Conservation (phyloP, 148 eudicot genomes). For the Oxyria digyna region DNA sequence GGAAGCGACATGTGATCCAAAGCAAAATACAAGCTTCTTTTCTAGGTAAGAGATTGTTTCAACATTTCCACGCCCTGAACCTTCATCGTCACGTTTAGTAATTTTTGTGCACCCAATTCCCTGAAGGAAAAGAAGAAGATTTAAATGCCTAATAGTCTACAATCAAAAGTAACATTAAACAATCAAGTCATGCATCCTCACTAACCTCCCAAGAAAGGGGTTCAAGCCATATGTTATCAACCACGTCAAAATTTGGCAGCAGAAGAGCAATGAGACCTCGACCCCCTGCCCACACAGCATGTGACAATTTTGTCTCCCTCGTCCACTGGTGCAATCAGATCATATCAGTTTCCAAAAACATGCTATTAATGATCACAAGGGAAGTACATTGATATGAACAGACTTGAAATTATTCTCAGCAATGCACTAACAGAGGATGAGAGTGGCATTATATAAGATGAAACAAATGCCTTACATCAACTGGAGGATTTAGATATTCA, state of each 20-base stretch:
- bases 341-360: constrained; percentile 1
- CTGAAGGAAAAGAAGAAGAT: constrained; percentile 19
- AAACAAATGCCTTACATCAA: constrained; percentile 47
- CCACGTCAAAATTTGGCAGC: constrained; percentile 81
- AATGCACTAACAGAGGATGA: not conserved
- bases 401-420: not conserved
- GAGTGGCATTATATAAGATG: not conserved
- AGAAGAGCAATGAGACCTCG: constrained; percentile 79
- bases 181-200: not conserved
- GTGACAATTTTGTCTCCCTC: constrained; percentile 70
- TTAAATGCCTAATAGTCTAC: not conserved
- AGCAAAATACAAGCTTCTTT: constrained; percentile 85
- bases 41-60: constrained; percentile 83
- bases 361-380: not conserved
- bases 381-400: too few species aligned
- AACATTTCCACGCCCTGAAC: constrained; percentile 55
- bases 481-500: constrained; percentile 63
- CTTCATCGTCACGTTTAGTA: constrained; percentile 55
- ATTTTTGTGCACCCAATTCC: constrained; percentile 90
- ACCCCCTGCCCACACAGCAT: constrained; percentile 99
- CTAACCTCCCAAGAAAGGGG: constrained; percentile 88
- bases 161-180: not conserved
- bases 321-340: constrained; percentile 51
- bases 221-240: constrained; percentile 90
- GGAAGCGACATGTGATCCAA: constrained; percentile 80